phyloP scores from a whole-genome alignment of 2,329 filamentous ascomycete genomes.

The Colletotrichum tropicicola region DNA sequence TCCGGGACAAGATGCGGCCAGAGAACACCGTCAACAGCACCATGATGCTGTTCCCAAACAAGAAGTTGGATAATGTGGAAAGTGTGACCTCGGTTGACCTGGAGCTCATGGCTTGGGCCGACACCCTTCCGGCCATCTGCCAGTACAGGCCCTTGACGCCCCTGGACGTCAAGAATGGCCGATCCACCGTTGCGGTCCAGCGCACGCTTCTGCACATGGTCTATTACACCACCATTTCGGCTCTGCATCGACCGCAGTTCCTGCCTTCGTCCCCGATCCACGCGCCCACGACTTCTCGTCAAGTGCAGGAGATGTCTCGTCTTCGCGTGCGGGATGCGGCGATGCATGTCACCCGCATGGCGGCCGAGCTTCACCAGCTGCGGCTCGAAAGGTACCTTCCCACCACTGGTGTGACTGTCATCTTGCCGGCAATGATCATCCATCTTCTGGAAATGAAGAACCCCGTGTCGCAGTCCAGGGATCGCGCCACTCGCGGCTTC shows the following conservation, averaged over 20 bases:
- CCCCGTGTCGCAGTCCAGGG: slow-evolving; percentile 74
- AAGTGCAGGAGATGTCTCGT: slow-evolving; percentile 84
- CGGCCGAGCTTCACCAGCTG: slow-evolving; percentile 76
- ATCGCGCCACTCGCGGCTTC: slow-evolving; percentile 81
- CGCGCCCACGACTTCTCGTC: slow-evolving; percentile 63
- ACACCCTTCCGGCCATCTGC: slow-evolving; percentile 75
- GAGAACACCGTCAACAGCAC: slow-evolving; percentile 79
- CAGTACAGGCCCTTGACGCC: slow-evolving; percentile 68
- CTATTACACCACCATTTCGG: slow-evolving; percentile 90
- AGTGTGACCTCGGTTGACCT: slow-evolving; percentile 82
- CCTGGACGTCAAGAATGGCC: slow-evolving; percentile 67
- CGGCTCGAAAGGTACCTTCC: slow-evolving; percentile 83
- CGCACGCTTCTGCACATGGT: slow-evolving; percentile 92
- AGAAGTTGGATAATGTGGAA: slow-evolving; percentile 81
- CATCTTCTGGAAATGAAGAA: slow-evolving; percentile 94
- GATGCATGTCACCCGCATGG: slow-evolving; percentile 85
- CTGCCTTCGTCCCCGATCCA: slow-evolving; percentile 74
- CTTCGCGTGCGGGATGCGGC: slow-evolving; percentile 86
- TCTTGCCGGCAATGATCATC: slow-evolving; percentile 92
- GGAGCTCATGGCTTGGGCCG: slow-evolving; percentile 81
- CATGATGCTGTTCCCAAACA: slow-evolving; percentile 93
- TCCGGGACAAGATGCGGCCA: slow-evolving; percentile 82
- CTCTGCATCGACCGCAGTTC: slow-evolving; percentile 90
- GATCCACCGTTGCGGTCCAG: slow-evolving; percentile 72
- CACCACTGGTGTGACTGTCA: slow-evolving; percentile 89